Base-by-base conservation (phyloP, 2,329 filamentous ascomycete genomes). In the Penicillium sp. region DNA sequence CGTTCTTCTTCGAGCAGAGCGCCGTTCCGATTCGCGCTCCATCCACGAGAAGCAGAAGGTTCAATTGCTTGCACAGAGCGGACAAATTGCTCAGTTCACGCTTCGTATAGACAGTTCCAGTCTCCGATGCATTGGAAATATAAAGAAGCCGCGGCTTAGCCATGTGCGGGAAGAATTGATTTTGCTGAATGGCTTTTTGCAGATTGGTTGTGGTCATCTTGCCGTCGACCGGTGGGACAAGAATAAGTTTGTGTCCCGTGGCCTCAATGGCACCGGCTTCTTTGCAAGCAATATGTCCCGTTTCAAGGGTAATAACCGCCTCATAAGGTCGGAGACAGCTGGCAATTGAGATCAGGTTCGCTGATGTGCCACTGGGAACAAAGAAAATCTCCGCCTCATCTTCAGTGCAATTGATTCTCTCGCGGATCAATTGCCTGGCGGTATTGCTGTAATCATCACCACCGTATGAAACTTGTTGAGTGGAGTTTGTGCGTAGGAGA, bases 241-340 rank as follows among this genome's bases (percentile, higher is more conserved):
- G 74, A 63, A 82, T 82, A 39, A 82, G 80, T 58, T 82, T 82
- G 68, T 82, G 80, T 0, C 80, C 80, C 6, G 75, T 79, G 1
- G 80, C 79, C 58, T 82, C 80, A 5, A 82, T 79, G 0, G 80
- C 80, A 1, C 80, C 80, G 0, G 80, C 80, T 61, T 82, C 80
- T 26, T 80, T 74, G 9, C 73, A 76, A 5, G 81, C 77, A 31
- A 82, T 82, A 47, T 82, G 80, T 0, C 80, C 80, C 0, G 80
- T 76, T 24, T 77, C 77, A 1, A 80, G 74, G 3, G 80, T 79
- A n/a, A 82, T 76, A 19, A 82, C 80, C 1, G 80, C 80, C 56
- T 82, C 80, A 52, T 81, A 80, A 0, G 80, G 79, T 0, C 79
- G 75, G 6, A 82, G 68, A 39, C 80, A 82, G 9, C 79, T 79